These are phyloP conservation scores for Metschnikowia drakensbergensis DNA, from an alignment of 805 yeast genomes.

Conservation along the genomic window DNA sequence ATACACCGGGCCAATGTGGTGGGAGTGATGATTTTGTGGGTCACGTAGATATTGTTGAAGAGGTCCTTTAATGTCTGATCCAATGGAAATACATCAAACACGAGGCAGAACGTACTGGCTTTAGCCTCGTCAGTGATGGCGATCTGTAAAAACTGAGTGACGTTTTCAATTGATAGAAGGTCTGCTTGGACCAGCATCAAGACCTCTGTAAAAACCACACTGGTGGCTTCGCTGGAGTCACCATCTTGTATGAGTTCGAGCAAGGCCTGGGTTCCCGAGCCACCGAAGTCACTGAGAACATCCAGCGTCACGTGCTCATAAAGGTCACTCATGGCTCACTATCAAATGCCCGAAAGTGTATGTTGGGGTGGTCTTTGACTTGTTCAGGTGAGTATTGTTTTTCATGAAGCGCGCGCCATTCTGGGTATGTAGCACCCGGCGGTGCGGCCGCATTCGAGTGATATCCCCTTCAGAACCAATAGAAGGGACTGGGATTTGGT, in stretches of 20 bases:
- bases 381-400: neutral
- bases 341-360: neutral
- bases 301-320: slow-evolving; percentile 27
- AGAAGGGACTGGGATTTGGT: no score
- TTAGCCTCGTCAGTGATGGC: slow-evolving; percentile 29
- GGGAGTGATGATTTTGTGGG: slow-evolving; percentile 24
- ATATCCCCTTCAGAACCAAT: no score
- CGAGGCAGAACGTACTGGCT: slow-evolving; percentile 37
- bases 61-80: slow-evolving; percentile 21
- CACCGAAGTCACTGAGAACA: slow-evolving; percentile 29
- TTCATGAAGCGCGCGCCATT: slow-evolving; percentile 1
- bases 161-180: slow-evolving; percentile 13
- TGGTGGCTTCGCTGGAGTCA: slow-evolving; percentile 16
- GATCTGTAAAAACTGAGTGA: slow-evolving; percentile 23
- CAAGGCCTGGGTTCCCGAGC: slow-evolving; percentile 30
- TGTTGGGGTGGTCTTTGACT: neutral
- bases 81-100: slow-evolving; percentile 36
- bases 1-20: slow-evolving; percentile 31
- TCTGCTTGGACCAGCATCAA: slow-evolving; percentile 26
- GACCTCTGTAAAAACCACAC: slow-evolving; percentile 33
- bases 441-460: no score
- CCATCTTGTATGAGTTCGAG: slow-evolving; percentile 27
- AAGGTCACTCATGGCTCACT: neutral
- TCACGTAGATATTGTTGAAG: slow-evolving; percentile 19
- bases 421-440: neutral